Base-by-base conservation (phyloP, 2,329 filamentous ascomycete species). In the Alternaria brassicae region DNA sequence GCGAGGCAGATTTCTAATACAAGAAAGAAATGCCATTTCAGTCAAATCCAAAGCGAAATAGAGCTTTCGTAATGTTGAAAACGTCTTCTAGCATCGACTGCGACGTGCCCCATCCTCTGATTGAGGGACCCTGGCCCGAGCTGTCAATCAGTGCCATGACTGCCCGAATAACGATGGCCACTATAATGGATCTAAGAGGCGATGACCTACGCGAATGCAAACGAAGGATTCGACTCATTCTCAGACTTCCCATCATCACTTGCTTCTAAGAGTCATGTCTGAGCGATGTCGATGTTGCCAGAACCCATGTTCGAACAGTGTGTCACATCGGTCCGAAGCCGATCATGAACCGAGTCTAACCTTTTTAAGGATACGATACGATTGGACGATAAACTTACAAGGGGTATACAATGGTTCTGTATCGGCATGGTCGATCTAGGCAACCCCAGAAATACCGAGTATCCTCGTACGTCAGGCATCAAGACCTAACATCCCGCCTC, bases 1-100 rank as follows among this genome's bases (percentile, higher is more conserved):
- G 50, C 44, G 47, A 55, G 50, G 56, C 50, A 36, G 50, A 58
- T 39, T 58, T 23, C 21, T 27, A 28, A 23, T 36, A n/a, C 36
- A 49, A 32, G 21, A 34, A 21, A 28, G 36, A 13, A 21, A 32
- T 47, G 25, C 25, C 23, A 54, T 45, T 17, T 28, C 34, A 19
- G 21, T 50, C 15, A 41, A 49, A 30, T 27, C 28, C n/a, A 15
- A 39, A 13, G 8, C 17, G n/a, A 10, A 44, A 17, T 2, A 13
- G 47, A 32, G 17, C 17, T 6, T 36, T 21, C 7, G 30, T 7
- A 30, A 28, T 7, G 17, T 47, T 17, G 28, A 39, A 39, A 21
- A 21, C 9, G 17, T 13, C 17, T 39, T 6, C 37, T 39, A 13
- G 37, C 17, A 39, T 42, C 45, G 7, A 28, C 8, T 40, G n/a